Evolutionary conservation across 805 yeast species (phyloP).

Genomic region (Yarrowia hollandica): DNA sequence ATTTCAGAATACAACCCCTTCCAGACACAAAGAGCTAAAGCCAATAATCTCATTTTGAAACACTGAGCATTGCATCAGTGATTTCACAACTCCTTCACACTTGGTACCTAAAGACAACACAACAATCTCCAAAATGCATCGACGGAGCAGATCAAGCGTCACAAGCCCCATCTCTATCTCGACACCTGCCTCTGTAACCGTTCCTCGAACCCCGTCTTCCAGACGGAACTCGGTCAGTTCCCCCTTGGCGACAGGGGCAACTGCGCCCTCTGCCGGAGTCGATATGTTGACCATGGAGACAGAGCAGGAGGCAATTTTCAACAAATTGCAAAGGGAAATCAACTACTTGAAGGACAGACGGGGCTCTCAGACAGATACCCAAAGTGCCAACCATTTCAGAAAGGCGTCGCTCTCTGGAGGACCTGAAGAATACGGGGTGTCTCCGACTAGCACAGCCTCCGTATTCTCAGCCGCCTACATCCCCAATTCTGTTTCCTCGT

Average conservation of each 20-base stretch:
- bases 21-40: slow-evolving; percentile 16
- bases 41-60: neutral
- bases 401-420: slow-evolving; percentile 35
- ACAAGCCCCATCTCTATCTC: slow-evolving; percentile 5
- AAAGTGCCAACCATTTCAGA: slow-evolving; percentile 39
- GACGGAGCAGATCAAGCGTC: slow-evolving; percentile 17
- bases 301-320: slow-evolving; percentile 74
- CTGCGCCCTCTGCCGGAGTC: slow-evolving; percentile 2
- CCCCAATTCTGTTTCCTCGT: slow-evolving; percentile 34
- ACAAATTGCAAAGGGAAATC: slow-evolving; percentile 65
- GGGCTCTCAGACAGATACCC: slow-evolving; percentile 37
- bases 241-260: slow-evolving; percentile 14
- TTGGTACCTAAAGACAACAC: too few relatives aligned
- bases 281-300: slow-evolving; percentile 50
- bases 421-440: slow-evolving; percentile 30
- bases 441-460: slow-evolving; percentile 28
- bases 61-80: too few relatives aligned
- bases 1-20: neutral
- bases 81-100: too few relatives aligned
- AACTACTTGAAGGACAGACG: slow-evolving; percentile 48
- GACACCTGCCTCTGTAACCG: neutral
- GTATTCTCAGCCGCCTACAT: slow-evolving; percentile 21
- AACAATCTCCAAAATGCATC: slow-evolving; percentile 9
- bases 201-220: neutral
- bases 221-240: slow-evolving; percentile 1